Evolutionary conservation across 371 early-diverging fungal species (phyloP), one percentile per base, ranked within the genome.

Genomic region (Furculomyces boomerangus): DNA sequence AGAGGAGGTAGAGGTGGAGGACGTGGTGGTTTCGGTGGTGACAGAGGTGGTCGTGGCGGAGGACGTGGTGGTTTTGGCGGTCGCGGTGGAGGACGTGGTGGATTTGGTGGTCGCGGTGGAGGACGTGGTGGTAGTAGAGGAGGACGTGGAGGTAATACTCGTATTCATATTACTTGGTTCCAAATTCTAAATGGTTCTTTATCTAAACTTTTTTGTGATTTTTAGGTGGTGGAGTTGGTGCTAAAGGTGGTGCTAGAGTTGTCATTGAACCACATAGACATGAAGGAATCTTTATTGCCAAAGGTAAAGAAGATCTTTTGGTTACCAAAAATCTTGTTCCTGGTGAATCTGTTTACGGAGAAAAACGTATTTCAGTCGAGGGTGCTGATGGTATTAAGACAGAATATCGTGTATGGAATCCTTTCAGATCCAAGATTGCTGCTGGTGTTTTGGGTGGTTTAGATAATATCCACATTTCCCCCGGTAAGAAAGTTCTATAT

Each of bases 371-470:
- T 64, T 78, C 88, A 27, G 89, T 95, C 30, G 94, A 92, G 62
- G 90, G 88, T 56, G 74, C 82, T 52, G 97, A 98, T 50, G 89
- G 93, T 44, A 81, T 88, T 68, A 99, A 98, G 80, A 83, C 86
- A 46, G 99, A 99, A 78, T 99, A 99, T 77, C 83, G 99, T 64
- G 94, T 97, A 50, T 99, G 99, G 99, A 99, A 99, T 77, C 98
- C 96, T 56, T 99, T 97, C 88, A 86, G 99, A 73, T 93, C 93
- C 64, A 99, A 99, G 86, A 71, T 99, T 37, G 99, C 99, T 55
- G 99, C 99, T 60, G 99, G 97, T 70, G 88, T 99, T 55, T 79
- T 98, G n/a, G 96, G 98, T 71, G 99, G 99, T 77, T 73, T 97
- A 51, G 99, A 99, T 68, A 75, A 96, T 72, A 85, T 99, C 60